Base-by-base conservation (phyloP, 257 asterid species). In the Voacanga thouarsii region DNA sequence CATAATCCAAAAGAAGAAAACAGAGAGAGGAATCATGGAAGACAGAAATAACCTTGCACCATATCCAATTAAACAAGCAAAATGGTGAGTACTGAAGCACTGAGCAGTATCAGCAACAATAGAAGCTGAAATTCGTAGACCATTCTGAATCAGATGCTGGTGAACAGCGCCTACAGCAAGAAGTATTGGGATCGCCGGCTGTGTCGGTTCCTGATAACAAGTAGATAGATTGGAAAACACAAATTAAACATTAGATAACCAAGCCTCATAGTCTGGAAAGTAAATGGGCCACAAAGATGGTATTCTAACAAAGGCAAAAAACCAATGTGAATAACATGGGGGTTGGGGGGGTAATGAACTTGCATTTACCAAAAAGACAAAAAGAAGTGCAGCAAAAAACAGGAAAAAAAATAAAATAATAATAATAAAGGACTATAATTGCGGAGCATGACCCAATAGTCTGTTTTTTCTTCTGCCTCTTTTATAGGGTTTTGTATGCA, bases 81-180 rank as follows among this genome's bases (percentile, higher is more conserved):
- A 96, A 72, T 96, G 99, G 87, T 96, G 99, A 80, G 99, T 96
- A 75, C 99, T 96, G 89, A 96, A 96, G 96, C 98, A 96, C 88
- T 96, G 98, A 82, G 99, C 99, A 14, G 99, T 96, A 84, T 96
- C 98, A 79, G 97, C 99, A 83, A 96, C 84, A 82, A 96, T 96
- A 81, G 99, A 96, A 82, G 99, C 97, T 84, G 95, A 96, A 96
- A 96, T 90, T 76, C 99, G 85, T 78, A 96, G 86, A 75, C 99
- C 99, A 82, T 92, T 96, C 87, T 96, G 99, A 85, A 96, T 96
- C 79, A 96, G 88, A 88, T 96, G 97, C 89, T 96, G 99, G 83
- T 96, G 99, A 83, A 96, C 98, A 71, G 99, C 97, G 78, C 99
- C 99, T 69, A 96, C 95, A 80, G 99, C 99, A 85, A 96, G 92